Conservation (phyloP, 257 asterid species). For the Capsicum pubescens region DNA sequence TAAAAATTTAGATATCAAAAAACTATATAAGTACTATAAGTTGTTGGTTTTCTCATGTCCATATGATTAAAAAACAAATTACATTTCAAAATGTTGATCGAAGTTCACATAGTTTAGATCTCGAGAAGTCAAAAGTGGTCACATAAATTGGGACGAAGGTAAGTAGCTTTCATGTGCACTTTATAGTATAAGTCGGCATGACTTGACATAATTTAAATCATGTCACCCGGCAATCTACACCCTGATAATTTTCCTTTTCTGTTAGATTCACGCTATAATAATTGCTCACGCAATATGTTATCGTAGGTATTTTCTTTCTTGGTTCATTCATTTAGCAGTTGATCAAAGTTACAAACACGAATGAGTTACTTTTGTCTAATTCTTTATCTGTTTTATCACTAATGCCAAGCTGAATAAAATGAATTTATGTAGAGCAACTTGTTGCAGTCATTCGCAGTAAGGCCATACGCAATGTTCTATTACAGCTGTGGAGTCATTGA, state of each 20-base stretch:
- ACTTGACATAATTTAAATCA: neutral
- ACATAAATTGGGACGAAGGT: neutral
- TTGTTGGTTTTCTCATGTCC: neutral
- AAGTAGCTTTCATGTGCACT: neutral
- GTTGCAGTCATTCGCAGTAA: neutral
- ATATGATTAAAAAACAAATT: neutral
- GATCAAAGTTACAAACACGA: neutral
- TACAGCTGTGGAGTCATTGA: neutral
- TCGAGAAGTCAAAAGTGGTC: neutral
- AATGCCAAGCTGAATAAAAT: neutral
- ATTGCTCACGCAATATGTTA: neutral
- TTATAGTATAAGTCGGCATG: neutral
- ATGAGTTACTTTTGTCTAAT: slow-evolving; percentile 2
- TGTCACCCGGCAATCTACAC: neutral
- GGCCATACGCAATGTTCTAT: neutral
- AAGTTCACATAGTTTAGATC: neutral
- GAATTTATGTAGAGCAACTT: neutral
- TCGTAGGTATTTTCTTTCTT: neutral
- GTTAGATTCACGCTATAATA: neutral
- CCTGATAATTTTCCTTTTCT: neutral
- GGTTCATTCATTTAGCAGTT: neutral
- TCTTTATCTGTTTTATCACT: neutral
- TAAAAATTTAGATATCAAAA: neutral
- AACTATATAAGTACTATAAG: neutral
- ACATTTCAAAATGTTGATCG: neutral